A percentile compares a stretch with the other conserved stretches of the same genome.
Conservation (phyloP, 768 basidiomycete species). For the Fibroporia radiculosa region DNA sequence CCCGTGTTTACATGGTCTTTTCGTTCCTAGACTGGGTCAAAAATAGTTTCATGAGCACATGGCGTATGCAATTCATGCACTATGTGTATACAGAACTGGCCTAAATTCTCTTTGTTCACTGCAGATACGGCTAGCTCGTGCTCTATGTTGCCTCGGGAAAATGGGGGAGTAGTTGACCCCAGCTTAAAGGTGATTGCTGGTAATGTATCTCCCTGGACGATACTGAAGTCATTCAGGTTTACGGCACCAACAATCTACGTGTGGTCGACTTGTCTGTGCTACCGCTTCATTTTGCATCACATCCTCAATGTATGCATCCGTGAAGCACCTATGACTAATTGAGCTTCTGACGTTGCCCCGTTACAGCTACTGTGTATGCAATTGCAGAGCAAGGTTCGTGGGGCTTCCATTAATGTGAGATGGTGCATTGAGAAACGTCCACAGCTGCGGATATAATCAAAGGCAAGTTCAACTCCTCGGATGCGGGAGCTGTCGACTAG, state of each 20-base stretch:
- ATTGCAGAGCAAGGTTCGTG: slow-evolving; percentile 23
- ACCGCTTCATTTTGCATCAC: slow-evolving; percentile 42
- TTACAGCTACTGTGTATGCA: slow-evolving; percentile 37
- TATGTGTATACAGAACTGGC: not conserved
- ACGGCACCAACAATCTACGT: slow-evolving; percentile 48
- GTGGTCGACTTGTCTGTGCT: slow-evolving; percentile 48
- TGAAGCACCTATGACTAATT: no score
- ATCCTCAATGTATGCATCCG: slow-evolving; percentile 33
- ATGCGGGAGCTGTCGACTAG: not conserved
- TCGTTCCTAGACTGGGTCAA: slow-evolving; percentile 18
- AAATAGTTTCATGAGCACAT: slow-evolving; percentile 14
- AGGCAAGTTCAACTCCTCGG: slow-evolving; percentile 7
- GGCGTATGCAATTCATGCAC: slow-evolving; percentile 12
- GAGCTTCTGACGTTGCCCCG: no score
- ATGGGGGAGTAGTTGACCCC: slow-evolving; percentile 44
- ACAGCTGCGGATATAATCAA: slow-evolving; percentile 26
- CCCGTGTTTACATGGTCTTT: not conserved
- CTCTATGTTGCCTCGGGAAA: slow-evolving; percentile 47
- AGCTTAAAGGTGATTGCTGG: slow-evolving; percentile 31
- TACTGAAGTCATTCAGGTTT: slow-evolving; percentile 35
- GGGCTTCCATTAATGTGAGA: not conserved
- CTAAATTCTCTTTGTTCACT: not conserved
- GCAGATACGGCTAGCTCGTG: slow-evolving; percentile 40
- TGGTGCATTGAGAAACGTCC: not conserved
- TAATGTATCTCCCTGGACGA: not conserved